Conservation (phyloP, 768 basidiomycete genomes). For the Tylopilus sp. region DNA sequence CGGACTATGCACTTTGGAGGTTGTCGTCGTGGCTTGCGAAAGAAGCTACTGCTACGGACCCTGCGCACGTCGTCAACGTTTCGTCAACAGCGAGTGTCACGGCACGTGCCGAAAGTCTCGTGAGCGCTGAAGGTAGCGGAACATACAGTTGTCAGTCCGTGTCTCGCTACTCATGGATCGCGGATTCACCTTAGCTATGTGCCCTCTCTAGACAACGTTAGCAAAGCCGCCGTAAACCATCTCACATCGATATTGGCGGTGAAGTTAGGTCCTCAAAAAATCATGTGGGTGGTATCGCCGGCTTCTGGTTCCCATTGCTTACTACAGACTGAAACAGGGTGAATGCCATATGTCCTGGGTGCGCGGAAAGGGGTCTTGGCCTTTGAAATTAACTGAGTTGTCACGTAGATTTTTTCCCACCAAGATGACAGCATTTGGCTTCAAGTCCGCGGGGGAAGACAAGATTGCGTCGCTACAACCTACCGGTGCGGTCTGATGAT, state of each 20-base stretch:
- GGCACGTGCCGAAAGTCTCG: constrained; percentile 42
- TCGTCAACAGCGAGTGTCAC: constrained; percentile 65
- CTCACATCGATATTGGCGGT: constrained; percentile 69
- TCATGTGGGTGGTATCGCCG: constrained; percentile 52
- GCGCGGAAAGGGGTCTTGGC: constrained; percentile 6
- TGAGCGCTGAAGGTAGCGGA: constrained; percentile 57
- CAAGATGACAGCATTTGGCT: constrained; percentile 78
- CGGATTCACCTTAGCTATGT: background rate
- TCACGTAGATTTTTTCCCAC: constrained; percentile 64
- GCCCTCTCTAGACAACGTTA: constrained; percentile 57
- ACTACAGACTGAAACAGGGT: constrained; percentile 43
- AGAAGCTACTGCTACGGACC: constrained; percentile 57
- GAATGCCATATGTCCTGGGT: constrained; percentile 85
- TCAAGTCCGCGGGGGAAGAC: constrained; percentile 53
- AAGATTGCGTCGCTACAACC: constrained; percentile 54
- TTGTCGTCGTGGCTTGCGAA: constrained; percentile 57
- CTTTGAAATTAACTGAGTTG: background rate
- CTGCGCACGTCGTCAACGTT: constrained; percentile 78
- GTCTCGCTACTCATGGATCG: background rate
- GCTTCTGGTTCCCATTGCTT: background rate
- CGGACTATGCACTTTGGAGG: constrained; percentile 5
- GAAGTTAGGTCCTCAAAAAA: constrained; percentile 53
- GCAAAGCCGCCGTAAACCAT: constrained; percentile 87
- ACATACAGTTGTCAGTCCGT: constrained; percentile 77
- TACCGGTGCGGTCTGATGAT: constrained; percentile 49